Percentiles rank a stretch among this genome's conserved stretches.
These are phyloP conservation scores for Periconia sp. DNA, from an alignment of 2,329 filamentous ascomycete species.

Conservation along the genomic window DNA sequence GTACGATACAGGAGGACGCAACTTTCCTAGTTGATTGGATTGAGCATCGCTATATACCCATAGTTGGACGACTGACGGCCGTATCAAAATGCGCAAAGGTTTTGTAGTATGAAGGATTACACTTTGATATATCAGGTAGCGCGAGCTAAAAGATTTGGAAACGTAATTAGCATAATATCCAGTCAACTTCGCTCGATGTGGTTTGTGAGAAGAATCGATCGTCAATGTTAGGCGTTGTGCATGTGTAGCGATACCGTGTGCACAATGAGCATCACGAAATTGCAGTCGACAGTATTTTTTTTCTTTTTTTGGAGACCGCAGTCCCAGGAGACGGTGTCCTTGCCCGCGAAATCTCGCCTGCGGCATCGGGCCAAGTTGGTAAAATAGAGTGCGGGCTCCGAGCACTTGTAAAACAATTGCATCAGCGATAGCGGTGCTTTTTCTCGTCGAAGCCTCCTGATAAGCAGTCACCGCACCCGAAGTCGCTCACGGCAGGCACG, in stretches of 20 bases:
- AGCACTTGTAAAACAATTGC: conserved; percentile 4
- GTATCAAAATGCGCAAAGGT: conserved; percentile 6
- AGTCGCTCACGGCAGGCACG: conserved; percentile 6
- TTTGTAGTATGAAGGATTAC: background rate
- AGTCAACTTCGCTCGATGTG: too few species aligned
- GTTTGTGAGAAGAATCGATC: too few species aligned
- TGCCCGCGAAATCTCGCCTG: too few species aligned
- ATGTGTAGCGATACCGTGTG: too few species aligned
- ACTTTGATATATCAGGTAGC: conserved; percentile 1
- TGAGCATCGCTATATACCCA: conserved; percentile 50
- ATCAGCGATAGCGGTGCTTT: conserved; percentile 20
- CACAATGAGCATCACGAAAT: too few species aligned
- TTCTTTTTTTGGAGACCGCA: too few species aligned
- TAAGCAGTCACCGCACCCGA: conserved; percentile 15
- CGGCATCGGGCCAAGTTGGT: too few species aligned
- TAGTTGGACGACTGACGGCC: conserved; percentile 36
- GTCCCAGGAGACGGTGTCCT: too few species aligned
- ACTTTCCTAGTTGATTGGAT: conserved; percentile 18
- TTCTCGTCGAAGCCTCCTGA: conserved; percentile 14
- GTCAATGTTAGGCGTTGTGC: too few species aligned
- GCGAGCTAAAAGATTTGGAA: too few species aligned
- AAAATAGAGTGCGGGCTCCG: conserved; percentile 4
- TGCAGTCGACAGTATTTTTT: too few species aligned
- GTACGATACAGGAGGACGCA: conserved; percentile 30
- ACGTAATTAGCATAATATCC: too few species aligned